Base-by-base conservation (phyloP, 2,329 filamentous ascomycete genomes). In the Aspergillus sp. region DNA sequence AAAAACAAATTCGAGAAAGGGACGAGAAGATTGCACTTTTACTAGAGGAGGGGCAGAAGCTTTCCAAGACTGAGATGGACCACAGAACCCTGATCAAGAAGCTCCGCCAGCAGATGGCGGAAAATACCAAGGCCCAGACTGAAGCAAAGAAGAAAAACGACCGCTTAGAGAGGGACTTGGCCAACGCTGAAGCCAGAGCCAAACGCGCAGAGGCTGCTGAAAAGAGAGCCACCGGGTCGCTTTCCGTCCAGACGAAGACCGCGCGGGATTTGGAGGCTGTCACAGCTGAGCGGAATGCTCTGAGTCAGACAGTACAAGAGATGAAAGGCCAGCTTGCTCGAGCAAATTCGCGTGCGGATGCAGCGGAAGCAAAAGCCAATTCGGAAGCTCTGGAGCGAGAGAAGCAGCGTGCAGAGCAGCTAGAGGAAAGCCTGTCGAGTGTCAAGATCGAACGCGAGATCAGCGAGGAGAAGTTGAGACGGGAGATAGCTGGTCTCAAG, bases 31-130 rank as follows among this genome's bases (percentile, higher is more conserved):
- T 98, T 70, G 92, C 93, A 3, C 81, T 93, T 51, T 81, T 99
- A 13, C 91, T 99, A 83, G 90, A 96, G 69, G 95, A 99, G 79
- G 95, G 96, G 0, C 91, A 95, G 69, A 93, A 90, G 67, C 83
- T 98, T 8, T 93, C 92, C 1, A 91, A 90, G 69, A 91, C 87
- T 0, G 95, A 99, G 74, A 86, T 97, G 76, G 92, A 93, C 71
- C 89, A 96, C 66, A 84, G 94, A 63, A 87, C 87, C 6, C 89
- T 89, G 4, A 91, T 98, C 70, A 96, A 95, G 76, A 93, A 92
- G 71, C 79, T 98, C 61, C 82, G 85, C 15, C 74, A 80, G 53
- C 84, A 85, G 66, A 71, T 81, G 15, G 67, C 74, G 11, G 84
- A 87, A 52, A 82, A 81, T 51, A 82, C 81, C 30, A 87, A 85